phyloP scores from a whole-genome alignment of 371 early-diverging fungal species.

The Mortierella sp. region DNA sequence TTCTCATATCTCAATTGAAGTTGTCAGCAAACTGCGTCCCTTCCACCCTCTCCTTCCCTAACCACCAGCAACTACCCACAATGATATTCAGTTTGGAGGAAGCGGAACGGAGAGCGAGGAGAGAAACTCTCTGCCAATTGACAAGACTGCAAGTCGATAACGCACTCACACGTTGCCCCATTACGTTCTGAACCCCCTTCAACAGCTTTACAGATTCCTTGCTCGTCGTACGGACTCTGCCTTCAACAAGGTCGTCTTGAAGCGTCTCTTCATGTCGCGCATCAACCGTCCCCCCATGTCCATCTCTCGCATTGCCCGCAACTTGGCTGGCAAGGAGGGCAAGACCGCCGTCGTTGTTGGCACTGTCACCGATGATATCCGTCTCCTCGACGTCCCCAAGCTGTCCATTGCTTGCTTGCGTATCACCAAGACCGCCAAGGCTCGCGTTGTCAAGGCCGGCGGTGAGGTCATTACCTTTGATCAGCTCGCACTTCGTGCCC shows the following conservation, averaged over 20 bases:
- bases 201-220: conserved; percentile 96
- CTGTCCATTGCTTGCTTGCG: conserved; percentile 94
- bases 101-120: too few relatives aligned
- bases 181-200: too few relatives aligned
- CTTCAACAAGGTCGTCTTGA: conserved; percentile 98
- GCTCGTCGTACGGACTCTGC: conserved; percentile 97
- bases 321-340: conserved; percentile 70
- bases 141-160: neutral
- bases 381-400: conserved; percentile 95
- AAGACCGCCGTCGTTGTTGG: conserved; percentile 95
- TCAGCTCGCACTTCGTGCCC: conserved; percentile 97
- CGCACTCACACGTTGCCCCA: neutral
- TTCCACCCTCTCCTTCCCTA: too few relatives aligned
- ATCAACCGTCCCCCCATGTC: conserved; percentile 96
- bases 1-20: too few relatives aligned
- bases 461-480: conserved; percentile 98
- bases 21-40: too few relatives aligned
- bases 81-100: too few relatives aligned
- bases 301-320: conserved; percentile 86
- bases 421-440: conserved; percentile 95
- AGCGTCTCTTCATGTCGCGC: conserved; percentile 98
- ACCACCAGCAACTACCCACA: too few relatives aligned
- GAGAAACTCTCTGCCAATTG: too few relatives aligned
- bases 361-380: conserved; percentile 96
- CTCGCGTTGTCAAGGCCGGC: conserved; percentile 97